Percentiles rank a stretch among this genome's conserved stretches.
phyloP scores from a whole-genome alignment of 768 basidiomycete genomes.

The Dendrothele bispora region DNA sequence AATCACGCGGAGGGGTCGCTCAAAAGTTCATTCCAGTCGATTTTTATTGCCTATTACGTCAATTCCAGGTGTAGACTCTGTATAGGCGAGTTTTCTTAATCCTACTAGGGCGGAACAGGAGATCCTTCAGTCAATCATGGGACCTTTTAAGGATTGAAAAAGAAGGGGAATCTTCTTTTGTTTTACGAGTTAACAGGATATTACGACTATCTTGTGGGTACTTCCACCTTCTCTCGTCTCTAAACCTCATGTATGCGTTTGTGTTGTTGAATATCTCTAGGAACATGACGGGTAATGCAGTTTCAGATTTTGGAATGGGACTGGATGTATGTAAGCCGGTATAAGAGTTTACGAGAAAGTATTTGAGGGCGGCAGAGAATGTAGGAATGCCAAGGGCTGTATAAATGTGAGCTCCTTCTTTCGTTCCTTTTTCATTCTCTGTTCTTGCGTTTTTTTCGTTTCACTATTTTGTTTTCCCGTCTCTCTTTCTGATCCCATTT shows the following conservation, averaged over 20 bases:
- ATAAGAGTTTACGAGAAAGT: slow-evolving; percentile 58
- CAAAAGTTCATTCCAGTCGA: slow-evolving; percentile 82
- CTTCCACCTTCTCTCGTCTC: slow-evolving; percentile 24
- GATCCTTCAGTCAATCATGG: slow-evolving; percentile 40
- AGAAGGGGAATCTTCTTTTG: slow-evolving; percentile 7
- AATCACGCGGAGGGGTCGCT: slow-evolving; percentile 30
- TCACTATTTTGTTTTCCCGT: too few species aligned
- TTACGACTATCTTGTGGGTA: slow-evolving; percentile 15
- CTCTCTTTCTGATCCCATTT: too few species aligned
- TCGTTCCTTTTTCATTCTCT: slow-evolving; percentile 7
- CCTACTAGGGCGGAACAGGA: slow-evolving; percentile 44
- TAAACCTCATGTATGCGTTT: slow-evolving; percentile 60
- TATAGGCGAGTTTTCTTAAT: slow-evolving; percentile 80
- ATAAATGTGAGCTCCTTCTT: slow-evolving; percentile 49
- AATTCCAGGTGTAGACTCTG: slow-evolving; percentile 68
- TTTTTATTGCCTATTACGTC: slow-evolving; percentile 67
- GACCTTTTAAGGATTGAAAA: slow-evolving; percentile 28
- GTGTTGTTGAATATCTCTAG: slow-evolving; percentile 91
- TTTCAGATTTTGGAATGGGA: slow-evolving; percentile 64
- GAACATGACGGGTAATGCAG: slow-evolving; percentile 71
- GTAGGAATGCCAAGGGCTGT: slow-evolving; percentile 44
- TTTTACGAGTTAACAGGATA: background rate
- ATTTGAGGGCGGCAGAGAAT: slow-evolving; percentile 48
- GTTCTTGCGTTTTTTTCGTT: too few species aligned
- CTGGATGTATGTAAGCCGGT: slow-evolving; percentile 77